These are phyloP conservation scores for Trichosporon sp. DNA, from an alignment of 1,284 basidiomycete genomes.

Conservation along the genomic window DNA sequence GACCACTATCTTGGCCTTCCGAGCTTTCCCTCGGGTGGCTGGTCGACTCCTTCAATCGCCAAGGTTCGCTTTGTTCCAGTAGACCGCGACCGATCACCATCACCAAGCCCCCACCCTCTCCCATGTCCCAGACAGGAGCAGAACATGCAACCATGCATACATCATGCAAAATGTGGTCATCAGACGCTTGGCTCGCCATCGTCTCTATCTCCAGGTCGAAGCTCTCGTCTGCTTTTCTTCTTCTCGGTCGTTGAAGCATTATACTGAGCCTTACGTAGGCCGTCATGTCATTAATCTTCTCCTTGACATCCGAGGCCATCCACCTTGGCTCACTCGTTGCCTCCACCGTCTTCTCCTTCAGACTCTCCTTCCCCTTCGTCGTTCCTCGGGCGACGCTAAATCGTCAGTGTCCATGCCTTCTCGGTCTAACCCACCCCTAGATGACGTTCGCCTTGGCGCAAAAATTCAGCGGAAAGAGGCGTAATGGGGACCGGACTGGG, in stretches of 20 bases:
- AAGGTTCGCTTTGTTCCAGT: too few species aligned
- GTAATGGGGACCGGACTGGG: constrained; percentile 22
- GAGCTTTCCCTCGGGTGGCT: background rate
- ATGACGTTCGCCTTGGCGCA: constrained; percentile 23
- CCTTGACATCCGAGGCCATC: background rate
- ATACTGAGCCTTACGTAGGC: background rate
- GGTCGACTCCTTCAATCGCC: too few species aligned
- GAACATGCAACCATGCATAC: background rate
- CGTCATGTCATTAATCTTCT: background rate
- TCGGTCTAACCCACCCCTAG: constrained; percentile 18
- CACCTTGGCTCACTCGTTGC: background rate
- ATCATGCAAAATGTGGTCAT: background rate
- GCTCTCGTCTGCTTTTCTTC: background rate
- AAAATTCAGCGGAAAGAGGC: constrained; percentile 19
- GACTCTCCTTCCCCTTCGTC: constrained; percentile 21
- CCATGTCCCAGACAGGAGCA: background rate
- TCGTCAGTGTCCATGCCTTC: background rate
- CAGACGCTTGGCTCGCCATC: background rate
- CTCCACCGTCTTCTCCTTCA: constrained; percentile 15
- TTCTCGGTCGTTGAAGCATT: background rate
- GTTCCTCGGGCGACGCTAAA: constrained; percentile 19
- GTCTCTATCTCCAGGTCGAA: background rate
- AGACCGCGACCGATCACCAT: background rate
- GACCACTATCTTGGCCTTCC: too few species aligned
- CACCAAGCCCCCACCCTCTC: too few species aligned